phyloP scores from a whole-genome alignment of 2,329 filamentous ascomycete genomes.

The Pseudogymnoascus sp. region DNA sequence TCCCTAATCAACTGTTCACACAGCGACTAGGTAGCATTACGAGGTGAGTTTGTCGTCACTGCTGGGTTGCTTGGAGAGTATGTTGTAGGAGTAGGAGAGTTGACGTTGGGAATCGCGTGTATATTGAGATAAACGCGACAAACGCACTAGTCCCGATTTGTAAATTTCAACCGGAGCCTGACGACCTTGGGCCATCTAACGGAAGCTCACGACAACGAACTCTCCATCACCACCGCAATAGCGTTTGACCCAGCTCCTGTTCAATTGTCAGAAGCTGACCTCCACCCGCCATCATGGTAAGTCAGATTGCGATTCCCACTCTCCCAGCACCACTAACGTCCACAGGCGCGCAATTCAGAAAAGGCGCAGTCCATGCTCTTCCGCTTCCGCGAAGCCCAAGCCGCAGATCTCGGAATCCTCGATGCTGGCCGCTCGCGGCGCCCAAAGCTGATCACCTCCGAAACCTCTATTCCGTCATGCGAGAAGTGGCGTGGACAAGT shows the following conservation, averaged over 20 bases:
- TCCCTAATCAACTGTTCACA: constrained; percentile 18
- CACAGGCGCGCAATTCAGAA: constrained; percentile 88
- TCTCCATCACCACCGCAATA: neutral
- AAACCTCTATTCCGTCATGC: constrained; percentile 76
- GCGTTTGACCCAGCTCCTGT: neutral
- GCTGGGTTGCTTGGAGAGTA: constrained; percentile 24
- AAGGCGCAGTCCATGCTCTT: constrained; percentile 99
- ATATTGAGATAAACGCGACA: constrained; percentile 11
- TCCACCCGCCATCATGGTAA: constrained; percentile 27
- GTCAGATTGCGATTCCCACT: neutral
- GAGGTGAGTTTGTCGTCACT: constrained; percentile 29
- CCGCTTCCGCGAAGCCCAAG: constrained; percentile 96
- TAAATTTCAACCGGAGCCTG: constrained; percentile 4
- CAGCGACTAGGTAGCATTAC: constrained; percentile 12
- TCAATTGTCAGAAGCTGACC: neutral
- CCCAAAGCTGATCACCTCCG: constrained; percentile 82
- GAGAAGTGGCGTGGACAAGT: constrained; percentile 99
- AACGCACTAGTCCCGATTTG: constrained; percentile 13
- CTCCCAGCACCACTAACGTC: neutral
- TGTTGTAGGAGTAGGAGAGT: constrained; percentile 15
- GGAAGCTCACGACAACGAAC: neutral
- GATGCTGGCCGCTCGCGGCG: constrained; percentile 85
- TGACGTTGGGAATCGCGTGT: constrained; percentile 13
- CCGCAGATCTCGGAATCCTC: constrained; percentile 91
- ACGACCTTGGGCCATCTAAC: neutral